These are phyloP conservation scores for Talaromyces sp. DNA, from an alignment of 2,329 filamentous ascomycete species.

Conservation along the genomic window DNA sequence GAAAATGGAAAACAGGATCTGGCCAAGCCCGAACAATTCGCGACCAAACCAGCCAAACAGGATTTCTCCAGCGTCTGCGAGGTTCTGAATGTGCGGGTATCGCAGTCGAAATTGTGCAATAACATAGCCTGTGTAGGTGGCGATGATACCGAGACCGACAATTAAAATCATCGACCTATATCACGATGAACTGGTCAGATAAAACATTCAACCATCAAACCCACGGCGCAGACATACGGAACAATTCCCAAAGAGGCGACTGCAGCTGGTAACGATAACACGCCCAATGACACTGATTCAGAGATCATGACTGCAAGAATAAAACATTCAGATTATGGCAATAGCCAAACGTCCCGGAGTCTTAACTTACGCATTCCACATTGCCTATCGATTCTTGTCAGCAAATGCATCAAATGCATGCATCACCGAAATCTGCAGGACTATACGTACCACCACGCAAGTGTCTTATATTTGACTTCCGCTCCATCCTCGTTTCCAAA, in stretches of 20 bases:
- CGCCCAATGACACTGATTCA: slow-evolving; percentile 53
- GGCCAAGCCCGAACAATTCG: slow-evolving; percentile 57
- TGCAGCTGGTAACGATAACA: slow-evolving; percentile 50
- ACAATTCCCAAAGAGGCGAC: slow-evolving; percentile 51
- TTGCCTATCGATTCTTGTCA: background rate
- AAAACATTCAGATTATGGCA: background rate
- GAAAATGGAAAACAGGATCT: slow-evolving; percentile 60
- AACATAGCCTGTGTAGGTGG: slow-evolving; percentile 55
- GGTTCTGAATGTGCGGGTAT: slow-evolving; percentile 57
- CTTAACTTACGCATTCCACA: background rate
- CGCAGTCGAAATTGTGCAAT: slow-evolving; percentile 52
- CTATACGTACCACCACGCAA: background rate
- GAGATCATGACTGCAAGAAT: slow-evolving; percentile 49
- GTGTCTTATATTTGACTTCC: background rate
- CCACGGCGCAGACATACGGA: slow-evolving; percentile 30
- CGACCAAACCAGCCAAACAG: slow-evolving; percentile 56
- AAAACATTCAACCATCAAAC: background rate
- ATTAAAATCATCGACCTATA: slow-evolving; percentile 47
- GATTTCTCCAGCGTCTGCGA: slow-evolving; percentile 61
- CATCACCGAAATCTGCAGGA: background rate
- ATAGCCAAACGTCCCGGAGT: too few species aligned
- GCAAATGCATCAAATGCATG: background rate
- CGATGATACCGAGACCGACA: slow-evolving; percentile 48
- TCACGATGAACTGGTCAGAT: background rate
- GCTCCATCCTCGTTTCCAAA: background rate